Percentiles rank a stretch among this genome's conserved stretches.
phyloP scores from a whole-genome alignment of 371 early-diverging fungal species.

The Mortierella sp. region DNA sequence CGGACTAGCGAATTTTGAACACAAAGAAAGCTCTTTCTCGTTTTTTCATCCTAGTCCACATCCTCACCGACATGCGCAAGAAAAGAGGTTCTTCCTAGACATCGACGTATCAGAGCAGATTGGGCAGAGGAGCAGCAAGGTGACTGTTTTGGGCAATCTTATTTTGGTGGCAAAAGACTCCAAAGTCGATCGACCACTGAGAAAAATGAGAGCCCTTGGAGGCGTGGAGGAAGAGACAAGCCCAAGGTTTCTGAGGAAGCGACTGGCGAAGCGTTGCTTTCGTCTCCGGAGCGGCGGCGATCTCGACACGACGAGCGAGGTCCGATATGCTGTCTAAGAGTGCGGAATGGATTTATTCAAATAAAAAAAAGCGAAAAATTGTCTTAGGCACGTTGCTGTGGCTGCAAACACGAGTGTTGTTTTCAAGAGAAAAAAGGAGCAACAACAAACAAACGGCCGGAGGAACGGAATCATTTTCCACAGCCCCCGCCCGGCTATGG shows the following conservation, averaged over 20 bases:
- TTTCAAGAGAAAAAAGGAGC: neutral
- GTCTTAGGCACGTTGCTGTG: neutral
- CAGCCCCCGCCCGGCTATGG: neutral
- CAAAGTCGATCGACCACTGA: neutral
- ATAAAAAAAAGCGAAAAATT: neutral
- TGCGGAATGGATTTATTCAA: neutral
- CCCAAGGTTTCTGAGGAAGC: neutral
- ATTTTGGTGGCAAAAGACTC: constrained; percentile 4
- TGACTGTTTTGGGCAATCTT: neutral
- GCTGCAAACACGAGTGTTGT: neutral
- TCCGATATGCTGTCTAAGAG: neutral
- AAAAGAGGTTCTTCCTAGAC: too few species aligned
- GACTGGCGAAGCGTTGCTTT: too few species aligned
- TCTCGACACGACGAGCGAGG: too few species aligned
- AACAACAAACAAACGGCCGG: neutral
- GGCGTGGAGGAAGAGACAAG: neutral
- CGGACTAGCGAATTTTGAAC: too few species aligned
- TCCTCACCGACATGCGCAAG: too few species aligned
- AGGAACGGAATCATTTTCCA: neutral
- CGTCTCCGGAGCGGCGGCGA: too few species aligned
- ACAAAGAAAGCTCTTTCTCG: too few species aligned
- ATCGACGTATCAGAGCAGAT: too few species aligned
- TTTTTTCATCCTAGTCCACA: too few species aligned
- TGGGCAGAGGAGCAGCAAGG: neutral
- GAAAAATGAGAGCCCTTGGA: neutral